These are phyloP conservation scores for Lichtheimia ramosa DNA, from an alignment of 371 early-diverging fungal species.

Conservation along the genomic window DNA sequence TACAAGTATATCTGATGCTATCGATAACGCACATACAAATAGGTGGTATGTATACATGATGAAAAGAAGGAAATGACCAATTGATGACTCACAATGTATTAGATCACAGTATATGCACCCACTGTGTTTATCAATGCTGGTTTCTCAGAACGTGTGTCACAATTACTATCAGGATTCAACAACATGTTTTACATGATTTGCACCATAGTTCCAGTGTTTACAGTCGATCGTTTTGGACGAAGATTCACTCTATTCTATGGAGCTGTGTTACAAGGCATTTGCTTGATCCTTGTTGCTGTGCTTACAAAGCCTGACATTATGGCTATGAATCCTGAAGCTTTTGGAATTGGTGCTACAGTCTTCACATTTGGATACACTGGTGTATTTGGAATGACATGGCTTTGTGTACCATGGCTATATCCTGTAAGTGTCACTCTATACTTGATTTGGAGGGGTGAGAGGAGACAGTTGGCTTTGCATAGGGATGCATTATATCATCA, in stretches of 20 bases:
- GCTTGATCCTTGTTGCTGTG: constrained; percentile 29
- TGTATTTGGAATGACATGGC: constrained; percentile 43
- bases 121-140: constrained; percentile 30
- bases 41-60: constrained; percentile 10
- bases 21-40: too few species aligned
- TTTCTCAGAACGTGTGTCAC: constrained; percentile 25
- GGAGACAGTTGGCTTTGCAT: constrained; percentile 43
- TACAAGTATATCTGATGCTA: constrained; percentile 7
- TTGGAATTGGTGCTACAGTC: constrained; percentile 35
- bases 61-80: neutral
- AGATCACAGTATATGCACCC: constrained; percentile 41
- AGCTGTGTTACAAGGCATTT: constrained; percentile 36
- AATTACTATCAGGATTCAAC: constrained; percentile 35
- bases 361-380: constrained; percentile 39
- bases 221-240: constrained; percentile 32
- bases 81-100: neutral
- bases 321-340: constrained; percentile 18
- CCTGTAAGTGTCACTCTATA: constrained; percentile 15
- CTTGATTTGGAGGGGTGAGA: too few species aligned
- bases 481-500: constrained; percentile 27
- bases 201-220: constrained; percentile 34
- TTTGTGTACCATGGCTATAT: constrained; percentile 39
- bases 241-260: constrained; percentile 34
- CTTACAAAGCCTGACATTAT: constrained; percentile 34
- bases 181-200: constrained; percentile 33